Base-by-base conservation (phyloP, 768 basidiomycete genomes). In the Hericium erinaceus region DNA sequence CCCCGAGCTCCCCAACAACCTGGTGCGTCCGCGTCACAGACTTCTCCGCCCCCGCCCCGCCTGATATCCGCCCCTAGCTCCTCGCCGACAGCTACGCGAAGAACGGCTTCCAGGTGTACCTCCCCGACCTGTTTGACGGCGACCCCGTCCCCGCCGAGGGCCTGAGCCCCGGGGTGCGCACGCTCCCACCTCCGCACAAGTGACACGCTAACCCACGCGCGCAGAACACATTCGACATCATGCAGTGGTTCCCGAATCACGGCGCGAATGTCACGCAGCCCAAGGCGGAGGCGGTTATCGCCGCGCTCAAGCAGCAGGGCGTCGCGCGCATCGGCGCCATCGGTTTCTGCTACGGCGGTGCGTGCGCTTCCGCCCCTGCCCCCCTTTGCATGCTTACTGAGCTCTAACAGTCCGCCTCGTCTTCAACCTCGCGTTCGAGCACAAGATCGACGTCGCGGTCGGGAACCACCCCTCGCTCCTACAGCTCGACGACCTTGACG, bases 391-490 rank as follows among this genome's bases (percentile, higher is more conserved):
- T 22, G 22, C 22, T 22, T 22, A 22, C 26, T 26, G 4, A 26
- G 26, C 5, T 26, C 26, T 26, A 0, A 46, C 18, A 63, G 60
- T 52, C n/a, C 60, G 60, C 50, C 50, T 59, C 12, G 39, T 48
- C 12, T 55, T 58, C 54, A 55, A 79, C 58, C 71, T 81, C 46
- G 76, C 80, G 0, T 72, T 75, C 55, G 74, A 76, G 38, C 66
- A 70, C 53, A 44, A 66, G 37, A 69, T 74, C 61, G 63, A 74
- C 16, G 77, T 73, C 44, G 70, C 70, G 2, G 73, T 70, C 18
- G 66, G 77, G 46, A 57, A 75, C 1, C 82, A 83, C 63, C 82
- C 81, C 0, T 79, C 80, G 2, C 61, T 72, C 1, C 67, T 79
- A 37, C 37, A 70, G 22, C 72, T 73, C 4, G 64, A 66, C 7